These are phyloP conservation scores for Trichoderma cornu-damae DNA, from an alignment of 2,329 filamentous ascomycete genomes.

Conservation along the genomic window DNA sequence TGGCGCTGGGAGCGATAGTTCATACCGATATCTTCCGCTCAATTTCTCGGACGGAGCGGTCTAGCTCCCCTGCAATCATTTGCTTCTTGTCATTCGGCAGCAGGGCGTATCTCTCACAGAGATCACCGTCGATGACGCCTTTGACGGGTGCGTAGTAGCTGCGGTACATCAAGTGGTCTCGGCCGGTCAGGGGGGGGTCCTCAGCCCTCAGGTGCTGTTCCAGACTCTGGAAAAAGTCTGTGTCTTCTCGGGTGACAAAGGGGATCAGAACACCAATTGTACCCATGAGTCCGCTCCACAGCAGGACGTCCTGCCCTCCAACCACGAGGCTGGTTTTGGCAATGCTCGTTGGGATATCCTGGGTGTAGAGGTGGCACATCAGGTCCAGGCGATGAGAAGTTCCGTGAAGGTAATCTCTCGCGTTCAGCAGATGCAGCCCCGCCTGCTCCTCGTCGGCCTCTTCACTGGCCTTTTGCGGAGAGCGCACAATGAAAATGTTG, in stretches of 20 bases:
- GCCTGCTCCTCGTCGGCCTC: conserved; percentile 90
- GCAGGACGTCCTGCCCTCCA: conserved; percentile 81
- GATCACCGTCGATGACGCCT: conserved; percentile 91
- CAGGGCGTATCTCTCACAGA: conserved; percentile 86
- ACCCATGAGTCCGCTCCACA: conserved; percentile 93
- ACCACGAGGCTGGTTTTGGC: conserved; percentile 85
- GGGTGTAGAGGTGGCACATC: conserved; percentile 82
- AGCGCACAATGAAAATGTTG: conserved; percentile 89
- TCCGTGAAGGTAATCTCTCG: conserved; percentile 83
- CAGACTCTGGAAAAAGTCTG: conserved; percentile 94
- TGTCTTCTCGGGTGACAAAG: conserved; percentile 85
- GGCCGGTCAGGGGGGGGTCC: conserved; percentile 80
- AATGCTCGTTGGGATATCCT: conserved; percentile 88
- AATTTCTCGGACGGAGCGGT: conserved; percentile 85
- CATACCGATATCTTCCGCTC: conserved; percentile 84
- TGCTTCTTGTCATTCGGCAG: conserved; percentile 85
- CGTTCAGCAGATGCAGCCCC: conserved; percentile 85
- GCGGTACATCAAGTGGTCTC: conserved; percentile 93
- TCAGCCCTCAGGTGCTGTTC: conserved; percentile 83
- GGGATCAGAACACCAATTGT: conserved; percentile 91
- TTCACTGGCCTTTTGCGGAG: conserved; percentile 76
- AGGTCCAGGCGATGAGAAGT: conserved; percentile 78
- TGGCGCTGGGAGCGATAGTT: conserved; percentile 13
- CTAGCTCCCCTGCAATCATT: conserved; percentile 89
- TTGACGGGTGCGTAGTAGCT: conserved; percentile 96